Evolutionary conservation across 495 filamentous ascomycete species (phyloP).

Genomic region (Xylaria venustula): DNA sequence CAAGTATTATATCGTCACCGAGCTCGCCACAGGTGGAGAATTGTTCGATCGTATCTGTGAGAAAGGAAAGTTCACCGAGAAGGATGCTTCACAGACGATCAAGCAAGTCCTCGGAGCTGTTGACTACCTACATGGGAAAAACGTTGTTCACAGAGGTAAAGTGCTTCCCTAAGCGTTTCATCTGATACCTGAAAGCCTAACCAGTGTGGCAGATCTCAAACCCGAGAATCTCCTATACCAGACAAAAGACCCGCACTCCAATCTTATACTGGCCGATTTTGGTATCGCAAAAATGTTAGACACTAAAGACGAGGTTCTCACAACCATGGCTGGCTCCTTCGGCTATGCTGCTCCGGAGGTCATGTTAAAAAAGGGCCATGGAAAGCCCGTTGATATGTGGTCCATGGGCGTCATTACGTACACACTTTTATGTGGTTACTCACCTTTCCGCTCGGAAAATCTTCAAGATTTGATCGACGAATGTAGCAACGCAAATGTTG

Average conservation of each 20-base stretch:
- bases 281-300: constrained; percentile 99
- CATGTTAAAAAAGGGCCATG: constrained; percentile 96
- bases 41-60: constrained; percentile 98
- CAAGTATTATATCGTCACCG: constrained; percentile 99
- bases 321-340: constrained; percentile 98
- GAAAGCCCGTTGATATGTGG: constrained; percentile 99
- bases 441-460: constrained; percentile 94
- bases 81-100: constrained; percentile 95
- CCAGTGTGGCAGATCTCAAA: constrained; percentile 72
- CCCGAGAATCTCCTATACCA: constrained; percentile 97
- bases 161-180: not conserved
- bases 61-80: constrained; percentile 97
- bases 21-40: constrained; percentile 94
- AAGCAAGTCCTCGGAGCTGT: constrained; percentile 93
- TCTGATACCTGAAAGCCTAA: not conserved
- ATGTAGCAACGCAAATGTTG: constrained; percentile 80
- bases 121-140: constrained; percentile 89
- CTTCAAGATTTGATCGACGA: constrained; percentile 93
- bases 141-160: constrained; percentile 93
- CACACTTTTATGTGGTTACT: constrained; percentile 98
- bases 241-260: constrained; percentile 70
- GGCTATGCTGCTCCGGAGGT: constrained; percentile 98
- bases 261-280: constrained; percentile 93
- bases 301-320: constrained; percentile 82
- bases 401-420: constrained; percentile 98